These are phyloP conservation scores for Xylaria castorea DNA, from an alignment of 495 filamentous ascomycete species.

Conservation along the genomic window DNA sequence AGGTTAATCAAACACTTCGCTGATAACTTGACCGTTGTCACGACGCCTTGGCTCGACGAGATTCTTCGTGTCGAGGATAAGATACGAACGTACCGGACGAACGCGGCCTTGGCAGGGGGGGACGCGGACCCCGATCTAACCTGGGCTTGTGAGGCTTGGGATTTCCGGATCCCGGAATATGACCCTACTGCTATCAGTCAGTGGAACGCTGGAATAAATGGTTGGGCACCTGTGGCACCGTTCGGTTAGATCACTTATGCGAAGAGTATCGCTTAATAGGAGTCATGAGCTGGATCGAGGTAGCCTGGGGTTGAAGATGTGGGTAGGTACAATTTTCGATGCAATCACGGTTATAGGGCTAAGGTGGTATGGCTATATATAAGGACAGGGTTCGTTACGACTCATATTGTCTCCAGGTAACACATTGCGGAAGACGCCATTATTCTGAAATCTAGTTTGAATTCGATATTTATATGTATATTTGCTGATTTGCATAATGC, in stretches of 20 bases:
- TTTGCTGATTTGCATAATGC: too few relatives aligned
- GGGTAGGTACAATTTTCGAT: neutral
- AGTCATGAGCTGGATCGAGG: neutral
- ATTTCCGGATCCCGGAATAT: conserved; percentile 16
- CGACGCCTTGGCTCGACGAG: conserved; percentile 22
- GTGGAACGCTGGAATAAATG: neutral
- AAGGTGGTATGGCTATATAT: neutral
- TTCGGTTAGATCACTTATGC: neutral
- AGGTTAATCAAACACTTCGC: neutral
- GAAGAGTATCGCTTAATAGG: neutral
- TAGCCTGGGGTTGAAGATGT: neutral
- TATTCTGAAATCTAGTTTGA: neutral
- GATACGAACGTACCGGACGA: neutral
- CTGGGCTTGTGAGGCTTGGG: conserved; percentile 11
- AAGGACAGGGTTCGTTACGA: neutral
- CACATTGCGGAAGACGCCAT: neutral
- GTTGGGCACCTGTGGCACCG: neutral
- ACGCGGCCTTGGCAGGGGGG: neutral
- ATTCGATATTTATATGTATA: neutral
- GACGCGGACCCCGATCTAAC: neutral
- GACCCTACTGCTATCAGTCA: neutral
- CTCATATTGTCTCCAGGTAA: neutral
- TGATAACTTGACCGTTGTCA: neutral
- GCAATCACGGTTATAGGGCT: neutral
- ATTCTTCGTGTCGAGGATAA: conserved; percentile 18